Conservation (phyloP, 2,329 filamentous ascomycete genomes). For the Sporothrix inflata region DNA sequence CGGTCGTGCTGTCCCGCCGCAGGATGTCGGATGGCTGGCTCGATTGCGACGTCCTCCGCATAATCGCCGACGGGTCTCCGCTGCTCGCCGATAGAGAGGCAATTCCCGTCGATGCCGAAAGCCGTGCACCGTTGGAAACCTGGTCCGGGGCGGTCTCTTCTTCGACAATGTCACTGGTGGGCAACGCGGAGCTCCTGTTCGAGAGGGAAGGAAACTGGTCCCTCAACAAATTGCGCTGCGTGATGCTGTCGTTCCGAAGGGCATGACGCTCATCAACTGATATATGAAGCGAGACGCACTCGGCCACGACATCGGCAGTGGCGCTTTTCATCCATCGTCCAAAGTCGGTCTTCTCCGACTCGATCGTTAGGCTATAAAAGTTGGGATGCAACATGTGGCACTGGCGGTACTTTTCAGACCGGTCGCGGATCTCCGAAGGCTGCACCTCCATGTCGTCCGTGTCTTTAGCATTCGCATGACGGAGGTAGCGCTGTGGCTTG, state of each 20-base stretch:
- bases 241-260: constrained; percentile 23
- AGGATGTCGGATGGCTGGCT: constrained; percentile 51
- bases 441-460: constrained; percentile 78
- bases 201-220: not conserved
- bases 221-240: not conserved
- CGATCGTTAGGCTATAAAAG: constrained; percentile 77
- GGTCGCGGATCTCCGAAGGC: constrained; percentile 73
- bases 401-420: constrained; percentile 74
- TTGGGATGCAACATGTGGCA: constrained; percentile 80
- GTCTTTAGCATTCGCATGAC: constrained; percentile 70
- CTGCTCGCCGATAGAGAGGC: constrained; percentile 38
- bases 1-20: constrained; percentile 49
- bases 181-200: not conserved
- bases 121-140: not conserved
- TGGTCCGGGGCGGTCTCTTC: not conserved
- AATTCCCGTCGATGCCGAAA: constrained; percentile 46
- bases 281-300: constrained; percentile 72
- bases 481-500: constrained; percentile 77
- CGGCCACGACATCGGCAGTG: constrained; percentile 76
- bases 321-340: constrained; percentile 80
- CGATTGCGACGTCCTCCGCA: constrained; percentile 54
- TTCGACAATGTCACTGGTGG: not conserved
- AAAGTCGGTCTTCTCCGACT: constrained; percentile 76
- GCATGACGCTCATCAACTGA: constrained; percentile 35
- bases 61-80: constrained; percentile 43